Percentiles rank a stretch among this genome's conserved stretches.
phyloP scores from a whole-genome alignment of 495 filamentous ascomycete species.

The Margaritispora aquatica region DNA sequence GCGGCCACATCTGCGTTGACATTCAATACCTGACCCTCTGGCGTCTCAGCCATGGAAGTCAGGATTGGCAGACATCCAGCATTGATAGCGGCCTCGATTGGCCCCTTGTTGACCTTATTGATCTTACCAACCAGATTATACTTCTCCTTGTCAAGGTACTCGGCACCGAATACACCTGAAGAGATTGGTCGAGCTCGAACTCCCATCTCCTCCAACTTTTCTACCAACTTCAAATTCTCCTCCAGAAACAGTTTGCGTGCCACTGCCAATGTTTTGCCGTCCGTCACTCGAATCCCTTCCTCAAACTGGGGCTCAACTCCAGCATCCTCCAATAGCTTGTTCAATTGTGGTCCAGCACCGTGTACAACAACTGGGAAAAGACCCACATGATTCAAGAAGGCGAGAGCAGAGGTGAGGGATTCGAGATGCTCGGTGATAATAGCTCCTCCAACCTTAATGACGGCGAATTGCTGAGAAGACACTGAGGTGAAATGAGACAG shows the following conservation, averaged over 20 bases:
- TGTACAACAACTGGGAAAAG: constrained; percentile 96
- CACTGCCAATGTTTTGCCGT: constrained; percentile 88
- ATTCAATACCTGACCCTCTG: constrained; percentile 90
- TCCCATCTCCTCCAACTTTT: constrained; percentile 86
- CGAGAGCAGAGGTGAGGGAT: constrained; percentile 78
- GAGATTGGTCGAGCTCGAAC: constrained; percentile 89
- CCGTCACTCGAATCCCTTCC: constrained; percentile 92
- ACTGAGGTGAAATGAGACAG: constrained; percentile 97
- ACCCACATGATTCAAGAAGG: constrained; percentile 92
- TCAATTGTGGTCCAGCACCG: constrained; percentile 92
- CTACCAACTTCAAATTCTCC: constrained; percentile 92
- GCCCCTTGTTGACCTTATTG: constrained; percentile 82
- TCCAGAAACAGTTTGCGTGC: constrained; percentile 89
- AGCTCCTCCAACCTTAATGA: constrained; percentile 97
- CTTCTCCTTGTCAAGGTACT: constrained; percentile 91
- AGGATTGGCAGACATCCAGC: constrained; percentile 91
- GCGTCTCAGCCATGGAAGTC: constrained; percentile 94
- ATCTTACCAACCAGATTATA: constrained; percentile 96
- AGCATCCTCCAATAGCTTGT: constrained; percentile 84
- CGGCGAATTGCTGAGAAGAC: constrained; percentile 94
- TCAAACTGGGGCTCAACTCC: constrained; percentile 95
- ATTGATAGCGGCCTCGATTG: constrained; percentile 87
- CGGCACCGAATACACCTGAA: constrained; percentile 88
- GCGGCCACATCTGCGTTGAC: constrained; percentile 98
- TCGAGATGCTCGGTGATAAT: constrained; percentile 95